Evolutionary conservation across 768 basidiomycete species (phyloP), one percentile per base, ranked within the genome.

Genomic region (Macrolepiota fuliginosa): DNA sequence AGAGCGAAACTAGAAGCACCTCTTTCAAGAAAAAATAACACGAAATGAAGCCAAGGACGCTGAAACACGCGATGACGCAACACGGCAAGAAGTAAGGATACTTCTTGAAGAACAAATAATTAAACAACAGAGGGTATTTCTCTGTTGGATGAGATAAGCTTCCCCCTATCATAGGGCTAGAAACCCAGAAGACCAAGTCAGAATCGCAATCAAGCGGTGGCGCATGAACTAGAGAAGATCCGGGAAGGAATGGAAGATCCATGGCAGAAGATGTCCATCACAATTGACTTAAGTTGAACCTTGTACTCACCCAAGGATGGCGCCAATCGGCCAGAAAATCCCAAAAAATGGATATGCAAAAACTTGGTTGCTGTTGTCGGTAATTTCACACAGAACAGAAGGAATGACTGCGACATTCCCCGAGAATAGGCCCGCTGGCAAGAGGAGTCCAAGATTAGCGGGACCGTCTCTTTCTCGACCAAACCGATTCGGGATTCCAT

Each of bases 41-140:
- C 24, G 82, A 68, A 22, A 74, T 22, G 32, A 81, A 70, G 1
- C 78, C 81, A 3, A 76, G 49, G 19, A 77, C 22, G 13, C 81
- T 76, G 36, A 83, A 67, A 15, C 65, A 45, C 4, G 77, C 76
- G 10, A 83, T 73, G 15, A 83, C 69, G 27, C 83, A 72, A 60
- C 83, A 83, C 5, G 87, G 87, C 11, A 87, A 74, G 63, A 86
- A 81, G 72, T 87, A 89, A 24, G 86, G 87, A 67, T 84, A 79
- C 47, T 69, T 62, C 57, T 69, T 72, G 67, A 86, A 79, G 62
- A 88, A 76, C 12, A 69, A 61, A 54, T 66, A 70, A 56, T 76
- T 68, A 56, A 87, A 82, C 27, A 77, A 66, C 3, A 58, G 60
- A 9, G 82, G 81, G 65, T 79, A 83, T 51, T 79, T 79, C 19